A percentile compares a stretch with the other conserved stretches of the same genome.
phyloP scores from a whole-genome alignment of 2,329 filamentous ascomycete genomes.

The Stagonosporopsis chrysanthemi region DNA sequence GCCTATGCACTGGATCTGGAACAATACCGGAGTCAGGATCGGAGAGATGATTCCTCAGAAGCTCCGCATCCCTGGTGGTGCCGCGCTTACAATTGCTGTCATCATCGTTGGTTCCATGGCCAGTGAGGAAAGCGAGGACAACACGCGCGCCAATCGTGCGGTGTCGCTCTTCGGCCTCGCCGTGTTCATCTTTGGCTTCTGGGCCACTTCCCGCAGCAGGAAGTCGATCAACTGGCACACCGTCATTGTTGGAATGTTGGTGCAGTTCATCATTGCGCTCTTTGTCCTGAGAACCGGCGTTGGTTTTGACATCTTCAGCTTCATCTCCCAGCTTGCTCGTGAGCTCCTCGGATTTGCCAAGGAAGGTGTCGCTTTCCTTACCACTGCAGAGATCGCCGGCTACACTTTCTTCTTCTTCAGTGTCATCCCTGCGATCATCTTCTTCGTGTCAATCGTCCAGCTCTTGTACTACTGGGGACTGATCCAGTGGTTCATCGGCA shows the following conservation, averaged over 20 bases:
- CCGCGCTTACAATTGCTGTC: slow-evolving; percentile 69
- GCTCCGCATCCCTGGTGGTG: slow-evolving; percentile 69
- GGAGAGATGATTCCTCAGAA: slow-evolving; percentile 71
- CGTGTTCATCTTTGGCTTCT: slow-evolving; percentile 74
- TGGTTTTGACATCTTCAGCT: slow-evolving; percentile 89
- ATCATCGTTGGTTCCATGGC: slow-evolving; percentile 82
- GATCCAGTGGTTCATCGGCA: slow-evolving; percentile 87
- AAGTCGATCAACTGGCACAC: slow-evolving; percentile 60
- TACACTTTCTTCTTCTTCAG: slow-evolving; percentile 73
- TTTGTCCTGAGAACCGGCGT: slow-evolving; percentile 84
- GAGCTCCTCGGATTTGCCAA: slow-evolving; percentile 78
- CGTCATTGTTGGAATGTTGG: slow-evolving; percentile 84
- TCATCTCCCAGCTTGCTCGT: slow-evolving; percentile 78
- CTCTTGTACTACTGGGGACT: slow-evolving; percentile 81
- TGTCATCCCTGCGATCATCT: slow-evolving; percentile 91
- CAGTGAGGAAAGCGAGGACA: slow-evolving; percentile 74
- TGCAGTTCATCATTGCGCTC: slow-evolving; percentile 86
- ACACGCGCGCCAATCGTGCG: slow-evolving; percentile 80
- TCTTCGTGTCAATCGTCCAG: slow-evolving; percentile 93
- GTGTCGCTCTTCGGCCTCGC: slow-evolving; percentile 80
- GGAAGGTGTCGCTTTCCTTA: slow-evolving; percentile 77
- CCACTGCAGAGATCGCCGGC: slow-evolving; percentile 53
- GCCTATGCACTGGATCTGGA: slow-evolving; percentile 74
- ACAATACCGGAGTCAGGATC: slow-evolving; percentile 66
- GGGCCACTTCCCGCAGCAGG: slow-evolving; percentile 73